Percentiles rank a stretch among this genome's conserved stretches.
phyloP scores from a whole-genome alignment of 2,329 filamentous ascomycete genomes.

The Neodidymelliopsis sp. region DNA sequence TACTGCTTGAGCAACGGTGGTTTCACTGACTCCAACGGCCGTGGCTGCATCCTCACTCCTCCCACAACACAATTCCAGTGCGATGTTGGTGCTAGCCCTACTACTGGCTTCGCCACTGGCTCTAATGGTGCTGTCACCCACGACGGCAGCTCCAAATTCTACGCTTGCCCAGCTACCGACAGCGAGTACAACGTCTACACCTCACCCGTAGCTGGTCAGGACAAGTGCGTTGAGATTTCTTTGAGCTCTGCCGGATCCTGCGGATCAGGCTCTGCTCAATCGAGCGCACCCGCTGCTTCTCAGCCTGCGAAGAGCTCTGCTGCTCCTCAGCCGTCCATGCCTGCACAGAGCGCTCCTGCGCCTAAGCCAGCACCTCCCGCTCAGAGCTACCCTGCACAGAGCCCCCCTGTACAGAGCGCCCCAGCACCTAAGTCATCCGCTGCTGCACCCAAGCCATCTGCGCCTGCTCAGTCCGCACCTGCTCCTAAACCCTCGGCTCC shows the following conservation, averaged over 20 bases:
- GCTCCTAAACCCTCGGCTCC: background rate
- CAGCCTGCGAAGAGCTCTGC: conserved; percentile 8
- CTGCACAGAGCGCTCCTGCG: background rate
- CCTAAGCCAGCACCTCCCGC: background rate
- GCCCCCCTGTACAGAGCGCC: background rate
- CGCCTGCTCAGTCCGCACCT: background rate
- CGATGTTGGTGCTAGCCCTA: conserved; percentile 58
- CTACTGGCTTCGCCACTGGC: conserved; percentile 63
- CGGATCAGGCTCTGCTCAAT: conserved; percentile 27
- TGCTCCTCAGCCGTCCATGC: background rate
- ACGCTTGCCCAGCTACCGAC: conserved; percentile 66
- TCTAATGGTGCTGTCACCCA: conserved; percentile 62
- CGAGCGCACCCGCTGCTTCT: conserved; percentile 6
- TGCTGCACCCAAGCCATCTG: conserved; percentile 7
- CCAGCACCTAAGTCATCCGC: too few relatives aligned
- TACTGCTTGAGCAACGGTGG: conserved; percentile 62
- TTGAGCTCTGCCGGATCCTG: conserved; percentile 44
- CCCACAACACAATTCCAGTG: conserved; percentile 69
- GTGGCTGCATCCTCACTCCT: conserved; percentile 70
- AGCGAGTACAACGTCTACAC: conserved; percentile 65
- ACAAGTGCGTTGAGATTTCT: conserved; percentile 60
- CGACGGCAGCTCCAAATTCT: conserved; percentile 62
- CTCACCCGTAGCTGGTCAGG: conserved; percentile 49
- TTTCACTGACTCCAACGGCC: conserved; percentile 63
- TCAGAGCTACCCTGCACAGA: conserved; percentile 2